Conservation (phyloP, 352 stramenopile species). For the Globisporangium heterothallicum region DNA sequence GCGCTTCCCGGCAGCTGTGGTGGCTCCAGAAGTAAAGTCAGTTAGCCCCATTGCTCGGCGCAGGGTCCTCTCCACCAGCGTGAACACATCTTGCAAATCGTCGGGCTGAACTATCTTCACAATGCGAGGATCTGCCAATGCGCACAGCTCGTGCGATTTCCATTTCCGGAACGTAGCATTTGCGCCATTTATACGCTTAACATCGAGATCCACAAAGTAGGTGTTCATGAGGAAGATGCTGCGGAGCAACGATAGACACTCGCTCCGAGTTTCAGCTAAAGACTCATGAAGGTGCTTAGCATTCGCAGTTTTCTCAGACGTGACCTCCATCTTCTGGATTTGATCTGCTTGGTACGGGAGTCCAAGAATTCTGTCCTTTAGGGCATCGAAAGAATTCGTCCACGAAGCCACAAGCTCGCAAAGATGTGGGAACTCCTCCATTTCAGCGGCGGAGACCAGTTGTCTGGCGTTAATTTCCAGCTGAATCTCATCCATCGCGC, state of each 20-base stretch:
- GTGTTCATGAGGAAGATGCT: constrained; percentile 51
- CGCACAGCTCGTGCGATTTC: constrained; percentile 30
- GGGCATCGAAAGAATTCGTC: constrained; percentile 18
- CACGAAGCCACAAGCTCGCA: constrained; percentile 23
- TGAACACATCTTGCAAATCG: constrained; percentile 32
- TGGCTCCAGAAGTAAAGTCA: constrained; percentile 36
- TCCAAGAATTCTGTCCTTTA: constrained; percentile 30
- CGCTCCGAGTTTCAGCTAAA: constrained; percentile 27
- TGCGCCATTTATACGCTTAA: constrained; percentile 36
- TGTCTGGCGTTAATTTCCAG: constrained; percentile 26
- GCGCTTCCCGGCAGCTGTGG: constrained; percentile 24
- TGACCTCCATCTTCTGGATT: constrained; percentile 23
- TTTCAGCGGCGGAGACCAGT: constrained; percentile 19
- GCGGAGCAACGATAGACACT: constrained; percentile 39
- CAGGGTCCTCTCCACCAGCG: constrained; percentile 24
- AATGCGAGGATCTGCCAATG: constrained; percentile 32
- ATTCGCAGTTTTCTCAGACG: constrained; percentile 20
- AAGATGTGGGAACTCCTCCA: constrained; percentile 32
- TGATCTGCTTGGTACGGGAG: constrained; percentile 27
- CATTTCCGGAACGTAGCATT: constrained; percentile 22
- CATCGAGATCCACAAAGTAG: constrained; percentile 56
- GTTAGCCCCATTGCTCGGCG: constrained; percentile 36
- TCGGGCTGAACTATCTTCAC: constrained; percentile 30
- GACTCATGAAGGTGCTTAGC: constrained; percentile 37
- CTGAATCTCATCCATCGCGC: constrained; percentile 39